Base-by-base conservation (phyloP, 495 filamentous ascomycete genomes). In the Aspergillus sclerotioniger region DNA sequence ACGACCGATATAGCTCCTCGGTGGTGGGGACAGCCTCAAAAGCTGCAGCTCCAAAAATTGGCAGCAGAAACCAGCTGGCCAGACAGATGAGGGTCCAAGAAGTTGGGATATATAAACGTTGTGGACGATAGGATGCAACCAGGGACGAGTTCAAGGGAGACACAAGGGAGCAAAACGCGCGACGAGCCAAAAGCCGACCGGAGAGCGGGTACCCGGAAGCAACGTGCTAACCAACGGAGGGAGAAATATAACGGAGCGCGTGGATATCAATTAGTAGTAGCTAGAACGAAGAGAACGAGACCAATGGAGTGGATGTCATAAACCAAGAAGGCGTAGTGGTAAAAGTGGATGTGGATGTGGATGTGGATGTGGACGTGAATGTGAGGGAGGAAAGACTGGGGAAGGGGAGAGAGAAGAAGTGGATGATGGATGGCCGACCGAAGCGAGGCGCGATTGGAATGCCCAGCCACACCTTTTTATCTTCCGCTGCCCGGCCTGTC, bases 161-260 rank as follows among this genome's bases (percentile, higher is more conserved):
- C 47, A 56, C 25, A 62, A 59, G 58, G 60, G 56, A 57, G 54
- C 37, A 35, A 58, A 48, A 56, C 57, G 63, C 61, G 61, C 59
- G 57, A 51, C 21, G 53, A 53, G 29, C 53, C 58, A 52, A 54
- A 55, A 49, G 59, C 59, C 62, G 53, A 58, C 56, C 54, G 56
- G 17, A 55, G 51, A 33, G 51, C 56, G 49, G 8, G 33, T 25
- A 25, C 37, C 39, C 29, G 41, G 49, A 52, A 15, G 9, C 13
- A 45, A 46, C n/a, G 33, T 25, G 39, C 33, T 19, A 39, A 48
- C 53, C 55, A 60, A 15, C 31, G 17, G 51, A 35, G 52, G 2
- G 17, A 48, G 31, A 3, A 25, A 25, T 25, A 25, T 25, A 25
- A n/a, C 37, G 10, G 25, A 51, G 15, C 12, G 48, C 21, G 48